These are phyloP conservation scores for Salvia rosmarinus DNA, from an alignment of 257 asterid genomes.

Conservation along the genomic window DNA sequence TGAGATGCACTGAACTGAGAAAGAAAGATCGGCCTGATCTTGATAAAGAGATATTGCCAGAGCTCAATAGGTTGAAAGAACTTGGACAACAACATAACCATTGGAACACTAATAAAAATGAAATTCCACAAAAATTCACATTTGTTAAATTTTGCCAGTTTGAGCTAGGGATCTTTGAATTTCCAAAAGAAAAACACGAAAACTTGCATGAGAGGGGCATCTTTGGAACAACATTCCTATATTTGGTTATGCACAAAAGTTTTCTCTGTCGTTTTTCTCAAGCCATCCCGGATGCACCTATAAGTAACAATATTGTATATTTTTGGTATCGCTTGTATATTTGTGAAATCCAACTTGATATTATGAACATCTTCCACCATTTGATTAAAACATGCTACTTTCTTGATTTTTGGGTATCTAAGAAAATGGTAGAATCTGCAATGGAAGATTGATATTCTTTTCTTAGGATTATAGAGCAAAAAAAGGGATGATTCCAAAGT, in stretches of 20 bases:
- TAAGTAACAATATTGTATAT: not conserved
- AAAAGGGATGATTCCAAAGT: slow-evolving; percentile 41
- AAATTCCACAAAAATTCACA: not conserved
- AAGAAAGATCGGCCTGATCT: slow-evolving; percentile 79
- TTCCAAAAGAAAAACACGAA: not conserved
- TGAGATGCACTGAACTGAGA: slow-evolving; percentile 68
- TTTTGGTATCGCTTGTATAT: not conserved
- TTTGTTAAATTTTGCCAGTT: not conserved
- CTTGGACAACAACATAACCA: slow-evolving; percentile 42
- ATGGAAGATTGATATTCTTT: slow-evolving; percentile 44
- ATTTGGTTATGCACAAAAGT: not conserved
- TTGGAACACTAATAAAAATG: slow-evolving; percentile 4
- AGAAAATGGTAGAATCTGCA: slow-evolving; percentile 30
- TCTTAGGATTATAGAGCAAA: slow-evolving; percentile 43
- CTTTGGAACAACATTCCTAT: not conserved
- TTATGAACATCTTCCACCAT: not conserved
- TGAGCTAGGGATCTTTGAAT: slow-evolving; percentile 17
- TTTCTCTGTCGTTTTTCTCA: not conserved
- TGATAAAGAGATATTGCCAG: slow-evolving; percentile 58
- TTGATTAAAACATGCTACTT: not conserved
- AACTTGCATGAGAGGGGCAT: not conserved
- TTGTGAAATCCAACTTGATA: not conserved
- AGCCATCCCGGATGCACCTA: not conserved
- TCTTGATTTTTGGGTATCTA: slow-evolving; percentile 8
- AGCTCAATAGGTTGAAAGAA: slow-evolving; percentile 60